Base-by-base conservation (phyloP, 768 basidiomycete genomes). In the Termitomyces titanicus region DNA sequence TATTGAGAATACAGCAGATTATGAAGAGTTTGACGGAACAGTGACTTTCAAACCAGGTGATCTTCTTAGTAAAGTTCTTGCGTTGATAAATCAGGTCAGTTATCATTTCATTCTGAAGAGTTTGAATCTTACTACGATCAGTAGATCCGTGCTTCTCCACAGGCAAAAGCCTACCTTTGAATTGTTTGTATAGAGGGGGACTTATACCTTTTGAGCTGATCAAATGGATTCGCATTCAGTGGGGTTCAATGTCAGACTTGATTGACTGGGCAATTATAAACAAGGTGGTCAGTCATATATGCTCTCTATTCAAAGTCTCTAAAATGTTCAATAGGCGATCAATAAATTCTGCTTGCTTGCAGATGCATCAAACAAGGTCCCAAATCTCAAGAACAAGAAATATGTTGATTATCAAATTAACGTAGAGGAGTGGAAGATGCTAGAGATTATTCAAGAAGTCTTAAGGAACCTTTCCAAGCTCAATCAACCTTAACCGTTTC, bases 221-320 rank as follows among this genome's bases (percentile, higher is more conserved):
- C 27, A 62, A 62, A 50, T 71, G 64, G 64, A 51, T 70, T 37
- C 31, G 58, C 39, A 71, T 67, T 29, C 51, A 56, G 2, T 71
- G 69, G 69, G 67, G 61, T n/a, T 69, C 66, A 17, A 59, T 69
- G 55, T 63, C 63, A 55, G 60, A 61, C 43, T 47, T 67, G 12
- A 5, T 66, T 47, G 61, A 66, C 7, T 47, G 61, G 9, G 24
- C 61, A 22, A 18, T 61, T 18, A 44, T 39, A 15, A 51, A 48
- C 40, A 50, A 44, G 48, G 39, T 31, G 6, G 56, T 60, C 53
- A 13, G 55, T 51, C 38, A 31, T 50, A 48, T 43, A 18, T 6
- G 3, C 34, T 5, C 24, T 38, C 38, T 13, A 11, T 18, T 12
- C 18, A 6, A 18, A 8, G n/a, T 34, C n/a, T 33, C 3, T 27